Evolutionary conservation across 1,139 yeast genomes (phyloP), one percentile per base, ranked within the genome.

Genomic region (Sugiyamaella japonica): DNA sequence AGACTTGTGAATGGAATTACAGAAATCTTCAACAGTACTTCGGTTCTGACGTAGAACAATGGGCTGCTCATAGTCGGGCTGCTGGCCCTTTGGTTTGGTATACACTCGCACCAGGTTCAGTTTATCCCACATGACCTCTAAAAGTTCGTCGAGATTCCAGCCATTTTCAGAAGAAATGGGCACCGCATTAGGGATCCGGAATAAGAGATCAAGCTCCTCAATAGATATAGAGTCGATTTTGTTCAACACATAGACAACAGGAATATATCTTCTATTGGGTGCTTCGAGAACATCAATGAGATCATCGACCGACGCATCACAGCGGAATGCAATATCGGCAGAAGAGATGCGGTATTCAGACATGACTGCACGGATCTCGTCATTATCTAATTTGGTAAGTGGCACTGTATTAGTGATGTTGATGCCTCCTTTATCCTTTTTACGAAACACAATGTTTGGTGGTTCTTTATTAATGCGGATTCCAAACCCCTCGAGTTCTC

Each of bases 231-330:
- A 85, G 73, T 93, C 99, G 64, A 95, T 91, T 74, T 93, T 93
- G 79, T 93, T 93, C 68, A 93, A 78, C 47, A 89, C 97, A 69
- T 93, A 93, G 55, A 93, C 79, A 1, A 96, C 98, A 7, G 99
- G 99, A 62, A 93, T 89, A 71, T 93, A 93, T 69, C 89, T 84
- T 74, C 99, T 84, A 65, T 88, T 84, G 56, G 86, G 85, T 3
- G 87, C 90, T 74, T 93, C 98, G 55, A 93, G 81, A n/a, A 91
- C 88, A 70, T 91, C 98, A 64, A 91, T 90, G 65, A 91, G 77
- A 67, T 91, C 98, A 70, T 91, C 99, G 36, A 95, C 96, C 0
- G 97, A 89, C 17, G 99, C 99, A 71, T 93, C 99, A 70, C 98
- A 91, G 67, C 99, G 79, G 74, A 93, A 86, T 0, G 97, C 95